Evolutionary conservation across 495 filamentous ascomycete genomes (phyloP).

Genomic region (Podospora fimiseda): DNA sequence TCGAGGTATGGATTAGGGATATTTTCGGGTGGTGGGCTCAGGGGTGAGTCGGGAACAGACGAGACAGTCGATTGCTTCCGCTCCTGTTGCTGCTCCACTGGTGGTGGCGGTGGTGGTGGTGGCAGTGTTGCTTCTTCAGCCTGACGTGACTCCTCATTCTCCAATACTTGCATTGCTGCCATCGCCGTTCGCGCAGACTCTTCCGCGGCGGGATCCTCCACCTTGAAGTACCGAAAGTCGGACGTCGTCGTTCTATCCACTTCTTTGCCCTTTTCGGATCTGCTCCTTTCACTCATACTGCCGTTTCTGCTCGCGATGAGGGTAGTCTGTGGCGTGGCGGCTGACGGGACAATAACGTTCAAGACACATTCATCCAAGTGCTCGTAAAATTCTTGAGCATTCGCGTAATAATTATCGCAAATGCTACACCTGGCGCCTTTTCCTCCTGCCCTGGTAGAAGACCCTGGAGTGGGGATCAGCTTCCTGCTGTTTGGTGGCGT

Average conservation of each 20-base stretch:
- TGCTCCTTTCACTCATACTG: constrained; percentile 19
- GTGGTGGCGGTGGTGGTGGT: no score
- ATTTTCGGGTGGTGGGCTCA: neutral
- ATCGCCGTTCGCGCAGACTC: no score
- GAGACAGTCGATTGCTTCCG: neutral
- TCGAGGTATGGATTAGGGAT: neutral
- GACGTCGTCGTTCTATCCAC: constrained; percentile 15
- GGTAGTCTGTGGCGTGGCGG: constrained; percentile 52
- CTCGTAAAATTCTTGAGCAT: constrained; percentile 96
- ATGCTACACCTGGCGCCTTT: constrained; percentile 92
- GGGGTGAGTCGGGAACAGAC: neutral
- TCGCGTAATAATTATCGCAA: constrained; percentile 80
- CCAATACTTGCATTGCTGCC: no score
- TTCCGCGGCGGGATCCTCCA: no score
- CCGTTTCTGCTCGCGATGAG: constrained; percentile 18
- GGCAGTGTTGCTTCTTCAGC: neutral
- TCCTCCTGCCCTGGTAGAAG: constrained; percentile 36
- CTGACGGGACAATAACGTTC: constrained; percentile 87
- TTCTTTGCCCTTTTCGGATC: constrained; percentile 30
- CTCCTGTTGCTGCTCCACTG: constrained; percentile 2
- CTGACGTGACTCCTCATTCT: neutral
- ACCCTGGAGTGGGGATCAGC: constrained; percentile 27
- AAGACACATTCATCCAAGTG: constrained; percentile 97
- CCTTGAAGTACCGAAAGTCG: constrained; percentile 8
- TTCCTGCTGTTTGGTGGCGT: constrained; percentile 92